Evolutionary conservation across 352 stramenopile species (phyloP), one percentile per base, ranked within the genome.

Genomic region (Phytophthora pisi): DNA sequence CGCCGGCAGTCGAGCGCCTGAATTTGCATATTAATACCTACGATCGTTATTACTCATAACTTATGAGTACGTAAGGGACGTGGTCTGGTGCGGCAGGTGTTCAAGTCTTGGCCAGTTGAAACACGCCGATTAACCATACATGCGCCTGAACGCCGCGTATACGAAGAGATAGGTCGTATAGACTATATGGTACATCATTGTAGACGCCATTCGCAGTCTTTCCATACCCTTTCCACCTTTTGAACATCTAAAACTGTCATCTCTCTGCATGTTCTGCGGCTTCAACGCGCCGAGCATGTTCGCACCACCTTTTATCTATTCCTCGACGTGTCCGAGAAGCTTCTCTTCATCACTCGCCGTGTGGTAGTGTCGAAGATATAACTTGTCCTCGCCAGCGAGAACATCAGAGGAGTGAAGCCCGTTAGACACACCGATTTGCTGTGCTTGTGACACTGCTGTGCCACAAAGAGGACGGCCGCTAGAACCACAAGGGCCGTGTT

Each of bases 321-420:
- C 57, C 34, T 52, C 47, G 36, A 46, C 57, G 57, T 64, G 31
- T 43, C 56, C 23, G 57, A 31, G 26, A 38, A 56, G 47, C 50
- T 63, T 50, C 6, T 38, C 47, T 56, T 64, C 57, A 6, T 57
- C 57, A 64, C 36, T 34, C 46, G 46, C 42, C 31, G 20, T 51
- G 26, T 51, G 46, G 34, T 64, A 47, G 46, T 47, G 45, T 57
- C 57, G 57, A 64, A 64, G 47, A 24, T 52, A 64, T 64, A 47
- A 57, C 49, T 64, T 57, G 49, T 57, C 57, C 57, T 51, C 47
- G 7, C 23, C 47, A 57, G 57, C 26, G 34, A 57, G 46, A 57
- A 64, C 47, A 57, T 31, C 16, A 34, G 31, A 58, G 51, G 51
- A 58, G 31, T 50, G 51, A 49, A 58, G 49, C 47, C 31, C 47